A percentile compares a stretch with the other conserved stretches of the same genome.
Conservation (phyloP, 495 filamentous ascomycete genomes). For the Chaetomidium leptoderma region DNA sequence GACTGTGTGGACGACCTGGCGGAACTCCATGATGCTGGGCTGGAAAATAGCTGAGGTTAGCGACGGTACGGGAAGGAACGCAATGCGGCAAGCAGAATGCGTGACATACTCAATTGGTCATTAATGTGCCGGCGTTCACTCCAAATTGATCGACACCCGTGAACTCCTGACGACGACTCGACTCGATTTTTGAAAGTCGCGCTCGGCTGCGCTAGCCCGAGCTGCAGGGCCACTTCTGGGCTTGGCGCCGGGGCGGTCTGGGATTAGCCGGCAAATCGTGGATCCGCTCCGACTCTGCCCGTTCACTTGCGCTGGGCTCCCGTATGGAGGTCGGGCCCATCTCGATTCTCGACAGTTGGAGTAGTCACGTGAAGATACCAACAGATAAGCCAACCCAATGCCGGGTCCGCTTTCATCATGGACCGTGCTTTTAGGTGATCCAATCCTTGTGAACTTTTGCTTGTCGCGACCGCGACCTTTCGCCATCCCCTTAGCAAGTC, state of each 20-base stretch:
- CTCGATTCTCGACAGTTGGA: too few relatives aligned
- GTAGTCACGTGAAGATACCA: too few relatives aligned
- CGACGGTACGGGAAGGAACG: neutral
- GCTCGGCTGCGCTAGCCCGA: slow-evolving; percentile 3
- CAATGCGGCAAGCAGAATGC: neutral
- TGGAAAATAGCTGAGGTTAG: neutral
- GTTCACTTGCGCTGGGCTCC: neutral
- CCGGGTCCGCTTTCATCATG: neutral
- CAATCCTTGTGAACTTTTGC: slow-evolving; percentile 19
- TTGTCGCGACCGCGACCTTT: slow-evolving; percentile 9
- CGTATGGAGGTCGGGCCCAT: too few relatives aligned
- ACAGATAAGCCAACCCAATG: neutral
- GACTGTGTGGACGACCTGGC: slow-evolving; percentile 24
- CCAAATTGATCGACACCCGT: neutral
- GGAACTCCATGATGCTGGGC: slow-evolving; percentile 29
- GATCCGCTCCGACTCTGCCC: slow-evolving; percentile 14
- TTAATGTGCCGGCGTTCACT: slow-evolving; percentile 7
- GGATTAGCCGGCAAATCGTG: slow-evolving; percentile 9
- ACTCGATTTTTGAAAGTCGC: slow-evolving; percentile 17
- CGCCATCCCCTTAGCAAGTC: neutral
- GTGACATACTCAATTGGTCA: slow-evolving; percentile 21
- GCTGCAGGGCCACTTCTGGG: slow-evolving; percentile 4
- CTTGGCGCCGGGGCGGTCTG: neutral
- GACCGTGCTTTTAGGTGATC: slow-evolving; percentile 4
- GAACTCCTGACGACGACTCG: neutral